Percentiles rank a stretch among this genome's conserved stretches.
Evolutionary conservation across 331 rosid genomes (phyloP).

Genomic region (Rhamnella rubrinervis): DNA sequence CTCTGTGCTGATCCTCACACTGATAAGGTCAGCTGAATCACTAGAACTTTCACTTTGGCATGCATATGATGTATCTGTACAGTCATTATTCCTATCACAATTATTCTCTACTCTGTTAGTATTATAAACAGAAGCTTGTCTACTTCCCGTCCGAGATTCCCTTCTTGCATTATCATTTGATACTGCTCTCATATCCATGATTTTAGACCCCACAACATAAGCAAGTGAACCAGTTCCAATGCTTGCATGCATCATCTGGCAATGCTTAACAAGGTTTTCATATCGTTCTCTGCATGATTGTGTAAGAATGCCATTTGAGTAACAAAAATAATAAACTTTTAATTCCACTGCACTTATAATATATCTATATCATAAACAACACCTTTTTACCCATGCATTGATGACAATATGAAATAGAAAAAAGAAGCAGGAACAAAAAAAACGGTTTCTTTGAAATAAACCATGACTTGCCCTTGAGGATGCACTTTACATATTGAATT

Average conservation of each 20-base stretch:
- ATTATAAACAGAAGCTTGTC: constrained; percentile 45
- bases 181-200: constrained; percentile 87
- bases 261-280: constrained; percentile 67
- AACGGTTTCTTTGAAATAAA: background rate
- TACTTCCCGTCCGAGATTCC: constrained; percentile 46
- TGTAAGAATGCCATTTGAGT: constrained; percentile 14
- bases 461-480: background rate
- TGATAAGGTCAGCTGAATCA: constrained; percentile 50
- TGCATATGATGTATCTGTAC: constrained; percentile 47
- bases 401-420: background rate
- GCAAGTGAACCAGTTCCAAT: constrained; percentile 95
- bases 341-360: background rate
- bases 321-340: background rate
- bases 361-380: background rate
- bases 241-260: constrained; percentile 86
- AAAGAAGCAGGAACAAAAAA: background rate
- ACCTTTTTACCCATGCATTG: background rate
- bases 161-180: constrained; percentile 49
- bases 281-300: constrained; percentile 73
- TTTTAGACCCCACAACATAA: constrained; percentile 84
- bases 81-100: constrained; percentile 40
- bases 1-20: constrained; percentile 57
- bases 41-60: constrained; percentile 51
- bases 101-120: constrained; percentile 42
- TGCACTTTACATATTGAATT: background rate